Evolutionary conservation across 371 early-diverging fungal genomes (phyloP).

Genomic region (Lichtheimia ornata): DNA sequence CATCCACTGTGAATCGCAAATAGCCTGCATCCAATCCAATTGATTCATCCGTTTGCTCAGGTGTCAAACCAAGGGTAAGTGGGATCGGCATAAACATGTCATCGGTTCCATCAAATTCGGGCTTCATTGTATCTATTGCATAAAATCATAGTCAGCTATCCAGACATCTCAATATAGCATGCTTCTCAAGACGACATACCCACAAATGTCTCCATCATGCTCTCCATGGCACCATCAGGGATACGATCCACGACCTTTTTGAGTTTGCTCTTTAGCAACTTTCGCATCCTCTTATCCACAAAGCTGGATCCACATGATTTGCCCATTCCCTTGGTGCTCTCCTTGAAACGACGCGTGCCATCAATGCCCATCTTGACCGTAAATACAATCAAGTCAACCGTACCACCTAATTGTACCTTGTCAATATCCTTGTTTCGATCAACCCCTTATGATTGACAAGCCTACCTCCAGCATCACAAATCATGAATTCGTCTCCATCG

Average conservation of each 20-base stretch:
- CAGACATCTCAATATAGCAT: background rate
- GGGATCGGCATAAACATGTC: conserved; percentile 51
- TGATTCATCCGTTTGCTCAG: conserved; percentile 39
- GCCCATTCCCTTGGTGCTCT: conserved; percentile 58
- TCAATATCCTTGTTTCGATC: background rate
- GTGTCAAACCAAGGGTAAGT: conserved; percentile 44
- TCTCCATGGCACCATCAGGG: conserved; percentile 39
- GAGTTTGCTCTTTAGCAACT: conserved; percentile 49
- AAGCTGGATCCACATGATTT: conserved; percentile 61
- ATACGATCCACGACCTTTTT: conserved; percentile 33
- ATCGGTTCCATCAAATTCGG: conserved; percentile 57
- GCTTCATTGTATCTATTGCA: conserved; percentile 43
- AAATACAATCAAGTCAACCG: conserved; percentile 61
- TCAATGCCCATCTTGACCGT: conserved; percentile 32
- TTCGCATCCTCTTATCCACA: conserved; percentile 56
- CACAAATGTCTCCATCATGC: conserved; percentile 53
- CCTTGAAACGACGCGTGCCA: conserved; percentile 44
- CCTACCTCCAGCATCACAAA: conserved; percentile 64
- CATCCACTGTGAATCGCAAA: conserved; percentile 36
- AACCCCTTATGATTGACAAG: background rate
- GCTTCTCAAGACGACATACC: conserved; percentile 21
- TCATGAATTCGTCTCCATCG: conserved; percentile 61
- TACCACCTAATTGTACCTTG: conserved; percentile 39
- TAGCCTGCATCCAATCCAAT: conserved; percentile 48
- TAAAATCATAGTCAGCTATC: background rate